These are phyloP conservation scores for Obelidium mucronatum DNA, from an alignment of 192 early-diverging fungal genomes.

Conservation along the genomic window DNA sequence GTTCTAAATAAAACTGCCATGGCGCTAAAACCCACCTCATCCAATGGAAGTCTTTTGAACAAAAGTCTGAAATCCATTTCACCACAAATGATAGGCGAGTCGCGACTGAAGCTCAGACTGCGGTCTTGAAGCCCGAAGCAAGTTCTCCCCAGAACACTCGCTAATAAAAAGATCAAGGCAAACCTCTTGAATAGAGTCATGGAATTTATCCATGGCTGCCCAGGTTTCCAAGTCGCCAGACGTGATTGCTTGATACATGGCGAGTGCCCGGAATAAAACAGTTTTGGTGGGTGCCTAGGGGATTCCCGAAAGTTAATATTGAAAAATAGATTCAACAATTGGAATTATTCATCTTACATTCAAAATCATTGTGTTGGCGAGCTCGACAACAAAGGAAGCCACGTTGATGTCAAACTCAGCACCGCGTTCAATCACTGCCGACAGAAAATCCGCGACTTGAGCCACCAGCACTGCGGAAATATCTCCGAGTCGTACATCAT, in stretches of 20 bases:
- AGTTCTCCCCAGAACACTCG: conserved; percentile 12
- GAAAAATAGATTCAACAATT: neutral
- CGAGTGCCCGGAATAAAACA: conserved; percentile 7
- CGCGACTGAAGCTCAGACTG: conserved; percentile 23
- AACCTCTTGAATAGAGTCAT: neutral
- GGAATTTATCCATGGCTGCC: conserved; percentile 9
- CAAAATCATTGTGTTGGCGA: conserved; percentile 29
- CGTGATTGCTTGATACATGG: neutral
- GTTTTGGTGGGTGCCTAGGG: neutral
- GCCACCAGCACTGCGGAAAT: neutral
- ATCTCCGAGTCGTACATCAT: neutral
- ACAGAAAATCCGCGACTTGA: conserved; percentile 34
- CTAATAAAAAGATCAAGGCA: conserved; percentile 25
- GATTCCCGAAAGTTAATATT: neutral
- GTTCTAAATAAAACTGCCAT: neutral
- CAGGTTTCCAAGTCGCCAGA: conserved; percentile 5
- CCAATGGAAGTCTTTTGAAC: conserved; percentile 21
- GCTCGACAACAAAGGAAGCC: conserved; percentile 42
- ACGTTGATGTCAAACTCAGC: conserved; percentile 49
- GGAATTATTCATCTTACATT: conserved; percentile 6
- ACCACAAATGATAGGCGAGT: conserved; percentile 33
- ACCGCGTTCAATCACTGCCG: conserved; percentile 18
- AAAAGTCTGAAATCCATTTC: conserved; percentile 34
- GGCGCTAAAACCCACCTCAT: conserved; percentile 40
- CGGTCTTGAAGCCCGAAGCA: conserved; percentile 10